Percentiles rank a stretch among this genome's conserved stretches.
These are phyloP conservation scores for Quillaja saponaria DNA, from an alignment of 306 rosid species.

Conservation along the genomic window DNA sequence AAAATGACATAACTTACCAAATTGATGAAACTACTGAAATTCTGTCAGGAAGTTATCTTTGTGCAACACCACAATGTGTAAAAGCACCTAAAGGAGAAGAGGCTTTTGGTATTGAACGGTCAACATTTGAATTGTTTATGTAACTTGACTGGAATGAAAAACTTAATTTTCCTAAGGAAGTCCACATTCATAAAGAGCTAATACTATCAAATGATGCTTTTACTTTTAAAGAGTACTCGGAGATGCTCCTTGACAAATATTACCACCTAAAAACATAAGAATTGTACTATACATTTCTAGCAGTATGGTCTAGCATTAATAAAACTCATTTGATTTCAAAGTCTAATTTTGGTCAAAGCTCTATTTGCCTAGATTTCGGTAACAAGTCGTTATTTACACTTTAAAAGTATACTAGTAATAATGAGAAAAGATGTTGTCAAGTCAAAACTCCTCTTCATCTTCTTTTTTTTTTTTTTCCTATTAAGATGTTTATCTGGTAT, in stretches of 20 bases:
- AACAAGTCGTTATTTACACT: too few relatives aligned
- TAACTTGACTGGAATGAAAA: conserved; percentile 95
- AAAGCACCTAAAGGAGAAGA: conserved; percentile 81
- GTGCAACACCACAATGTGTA: conserved; percentile 99
- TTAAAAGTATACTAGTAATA: too few relatives aligned
- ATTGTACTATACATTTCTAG: neutral
- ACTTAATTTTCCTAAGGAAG: conserved; percentile 69
- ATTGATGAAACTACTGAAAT: conserved; percentile 95
- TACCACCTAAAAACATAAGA: conserved; percentile 37
- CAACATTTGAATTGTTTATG: conserved; percentile 92
- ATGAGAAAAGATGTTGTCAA: too few relatives aligned
- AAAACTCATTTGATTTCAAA: too few relatives aligned
- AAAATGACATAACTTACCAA: conserved; percentile 87
- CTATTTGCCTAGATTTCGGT: too few relatives aligned
- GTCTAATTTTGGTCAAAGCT: too few relatives aligned
- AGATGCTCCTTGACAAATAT: conserved; percentile 54
- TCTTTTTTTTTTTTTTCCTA: neutral
- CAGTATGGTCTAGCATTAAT: too few relatives aligned
- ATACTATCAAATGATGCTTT: conserved; percentile 38
- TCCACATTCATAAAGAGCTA: conserved; percentile 84
- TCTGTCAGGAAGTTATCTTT: conserved; percentile 83
- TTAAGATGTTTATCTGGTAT: neutral
- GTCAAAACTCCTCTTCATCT: too few relatives aligned
- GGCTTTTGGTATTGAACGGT: conserved; percentile 73
- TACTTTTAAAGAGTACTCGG: conserved; percentile 53